A percentile compares a stretch with the other conserved stretches of the same genome.
phyloP scores from a whole-genome alignment of 768 basidiomycete genomes.

The Cystobasidium ongulense region DNA sequence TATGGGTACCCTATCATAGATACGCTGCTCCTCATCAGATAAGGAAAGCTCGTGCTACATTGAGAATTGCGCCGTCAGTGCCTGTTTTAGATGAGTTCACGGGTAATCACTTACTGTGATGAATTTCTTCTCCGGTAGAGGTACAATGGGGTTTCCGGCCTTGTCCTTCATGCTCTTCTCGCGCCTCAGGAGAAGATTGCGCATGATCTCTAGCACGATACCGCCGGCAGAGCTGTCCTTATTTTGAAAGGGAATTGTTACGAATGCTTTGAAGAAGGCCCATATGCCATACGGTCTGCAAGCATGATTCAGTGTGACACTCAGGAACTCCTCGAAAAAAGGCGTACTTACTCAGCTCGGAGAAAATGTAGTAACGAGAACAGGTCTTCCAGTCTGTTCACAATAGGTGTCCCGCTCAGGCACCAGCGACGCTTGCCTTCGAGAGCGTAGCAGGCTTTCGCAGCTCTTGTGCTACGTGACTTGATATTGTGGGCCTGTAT shows the following conservation, averaged over 20 bases:
- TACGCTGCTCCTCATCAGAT: conserved; percentile 66
- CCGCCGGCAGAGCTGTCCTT: conserved; percentile 88
- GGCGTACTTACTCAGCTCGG: conserved; percentile 44
- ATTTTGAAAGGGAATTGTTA: conserved; percentile 81
- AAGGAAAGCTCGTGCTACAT: conserved; percentile 60
- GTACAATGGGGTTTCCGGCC: conserved; percentile 78
- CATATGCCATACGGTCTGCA: conserved; percentile 30
- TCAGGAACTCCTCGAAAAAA: background rate
- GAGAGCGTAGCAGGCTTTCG: conserved; percentile 75
- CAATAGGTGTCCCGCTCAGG: conserved; percentile 90
- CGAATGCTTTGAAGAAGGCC: conserved; percentile 74
- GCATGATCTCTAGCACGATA: conserved; percentile 87
- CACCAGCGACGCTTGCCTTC: conserved; percentile 76
- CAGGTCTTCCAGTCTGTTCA: conserved; percentile 69
- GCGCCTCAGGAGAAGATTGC: conserved; percentile 67
- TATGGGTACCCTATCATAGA: conserved; percentile 54
- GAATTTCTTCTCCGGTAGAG: conserved; percentile 78
- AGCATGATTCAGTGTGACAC: background rate
- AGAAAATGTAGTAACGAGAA: conserved; percentile 62
- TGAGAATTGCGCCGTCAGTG: background rate
- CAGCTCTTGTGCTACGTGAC: conserved; percentile 75
- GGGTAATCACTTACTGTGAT: conserved; percentile 47
- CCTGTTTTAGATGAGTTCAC: background rate
- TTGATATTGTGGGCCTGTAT: conserved; percentile 76
- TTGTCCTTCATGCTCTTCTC: conserved; percentile 87